phyloP scores from a whole-genome alignment of 306 rosid genomes.

The Malus asiatica region DNA sequence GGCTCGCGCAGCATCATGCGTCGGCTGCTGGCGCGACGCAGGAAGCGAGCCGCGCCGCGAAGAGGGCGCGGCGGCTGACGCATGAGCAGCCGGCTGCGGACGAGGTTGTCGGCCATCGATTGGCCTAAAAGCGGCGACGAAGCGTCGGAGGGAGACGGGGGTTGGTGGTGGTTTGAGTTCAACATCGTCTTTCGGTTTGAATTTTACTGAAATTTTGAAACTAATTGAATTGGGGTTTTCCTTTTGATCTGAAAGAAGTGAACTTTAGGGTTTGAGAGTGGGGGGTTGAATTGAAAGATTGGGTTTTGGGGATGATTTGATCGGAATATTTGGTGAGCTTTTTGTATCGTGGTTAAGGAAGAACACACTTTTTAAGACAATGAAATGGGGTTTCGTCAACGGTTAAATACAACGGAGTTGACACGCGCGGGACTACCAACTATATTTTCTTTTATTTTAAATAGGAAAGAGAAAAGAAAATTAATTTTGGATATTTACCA shows the following conservation, averaged over 20 bases:
- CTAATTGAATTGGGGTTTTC: not conserved
- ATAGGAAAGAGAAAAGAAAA: not conserved
- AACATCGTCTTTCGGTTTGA: slow-evolving; percentile 26
- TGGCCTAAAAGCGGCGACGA: slow-evolving; percentile 48
- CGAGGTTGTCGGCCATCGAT: slow-evolving; percentile 21
- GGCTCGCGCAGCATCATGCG: slow-evolving; percentile 86
- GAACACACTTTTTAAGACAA: not conserved
- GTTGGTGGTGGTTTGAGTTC: slow-evolving; percentile 17
- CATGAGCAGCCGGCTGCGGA: slow-evolving; percentile 41
- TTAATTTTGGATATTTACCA: not conserved
- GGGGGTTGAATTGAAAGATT: not conserved
- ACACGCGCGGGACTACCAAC: not conserved
- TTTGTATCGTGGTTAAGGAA: not conserved
- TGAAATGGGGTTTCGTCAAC: not conserved
- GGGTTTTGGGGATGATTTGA: not conserved
- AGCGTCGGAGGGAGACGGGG: slow-evolving; percentile 26
- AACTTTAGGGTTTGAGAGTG: not conserved
- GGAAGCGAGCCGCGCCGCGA: slow-evolving; percentile 53
- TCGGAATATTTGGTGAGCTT: not conserved
- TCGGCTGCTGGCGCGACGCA: slow-evolving; percentile 68
- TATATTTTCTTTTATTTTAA: not conserved
- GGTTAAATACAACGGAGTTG: not conserved
- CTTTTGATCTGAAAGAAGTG: not conserved
- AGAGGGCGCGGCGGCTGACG: slow-evolving; percentile 37
- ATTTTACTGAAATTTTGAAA: not conserved